A percentile compares a stretch with the other conserved stretches of the same genome.
Evolutionary conservation across 768 basidiomycete species (phyloP).

Genomic region (Erythrobasidium yunnanense): DNA sequence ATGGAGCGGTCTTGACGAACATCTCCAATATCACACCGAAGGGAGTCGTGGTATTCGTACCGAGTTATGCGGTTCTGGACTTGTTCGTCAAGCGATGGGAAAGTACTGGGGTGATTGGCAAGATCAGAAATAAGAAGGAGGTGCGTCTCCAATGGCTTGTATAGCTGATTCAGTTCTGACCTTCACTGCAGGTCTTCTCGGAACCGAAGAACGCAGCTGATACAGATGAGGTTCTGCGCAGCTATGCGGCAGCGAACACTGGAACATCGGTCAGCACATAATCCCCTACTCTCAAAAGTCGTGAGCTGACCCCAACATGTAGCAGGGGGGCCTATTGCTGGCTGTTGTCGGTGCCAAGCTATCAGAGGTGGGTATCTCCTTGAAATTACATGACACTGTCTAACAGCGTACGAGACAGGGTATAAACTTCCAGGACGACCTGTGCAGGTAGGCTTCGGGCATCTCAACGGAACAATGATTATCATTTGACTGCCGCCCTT

Average conservation of each 20-base stretch:
- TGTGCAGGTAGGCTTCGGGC: slow-evolving; percentile 38
- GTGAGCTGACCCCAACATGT: neutral
- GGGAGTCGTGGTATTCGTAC: slow-evolving; percentile 87
- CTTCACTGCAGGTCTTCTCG: slow-evolving; percentile 58
- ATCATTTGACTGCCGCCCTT: slow-evolving; percentile 57
- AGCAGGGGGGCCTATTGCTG: slow-evolving; percentile 52
- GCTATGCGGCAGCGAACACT: slow-evolving; percentile 49
- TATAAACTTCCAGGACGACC: slow-evolving; percentile 54
- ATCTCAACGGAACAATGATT: neutral
- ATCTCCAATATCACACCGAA: slow-evolving; percentile 65
- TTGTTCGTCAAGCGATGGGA: slow-evolving; percentile 58
- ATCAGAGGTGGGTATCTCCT: slow-evolving; percentile 59
- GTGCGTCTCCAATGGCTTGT: slow-evolving; percentile 43
- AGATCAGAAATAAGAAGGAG: slow-evolving; percentile 62
- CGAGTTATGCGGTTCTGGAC: slow-evolving; percentile 75
- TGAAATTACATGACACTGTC: slow-evolving; percentile 46
- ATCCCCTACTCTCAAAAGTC: neutral
- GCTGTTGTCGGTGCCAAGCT: slow-evolving; percentile 95
- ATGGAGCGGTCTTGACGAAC: slow-evolving; percentile 75
- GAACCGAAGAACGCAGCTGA: slow-evolving; percentile 64
- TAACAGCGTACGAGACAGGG: slow-evolving; percentile 36
- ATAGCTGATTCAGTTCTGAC: neutral
- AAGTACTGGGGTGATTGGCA: slow-evolving; percentile 52
- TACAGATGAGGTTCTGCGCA: slow-evolving; percentile 64
- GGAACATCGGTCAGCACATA: neutral